phyloP scores from a whole-genome alignment of 495 filamentous ascomycete genomes.

The Penicillium turbatum region DNA sequence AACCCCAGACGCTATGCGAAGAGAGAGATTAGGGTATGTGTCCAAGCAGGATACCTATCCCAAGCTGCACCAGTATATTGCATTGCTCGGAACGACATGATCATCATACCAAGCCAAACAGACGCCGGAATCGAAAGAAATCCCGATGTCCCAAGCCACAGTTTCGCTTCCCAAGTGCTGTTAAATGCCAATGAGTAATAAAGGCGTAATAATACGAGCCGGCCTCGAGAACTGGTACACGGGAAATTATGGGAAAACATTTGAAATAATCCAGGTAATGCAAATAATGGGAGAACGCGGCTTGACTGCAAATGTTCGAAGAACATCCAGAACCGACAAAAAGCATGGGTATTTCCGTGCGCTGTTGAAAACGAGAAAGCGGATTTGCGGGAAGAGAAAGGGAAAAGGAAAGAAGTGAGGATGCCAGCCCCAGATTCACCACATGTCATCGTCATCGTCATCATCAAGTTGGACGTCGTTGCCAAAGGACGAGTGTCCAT shows the following conservation, averaged over 20 bases:
- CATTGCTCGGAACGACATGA: conserved; percentile 11
- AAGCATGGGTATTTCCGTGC: conserved; percentile 36
- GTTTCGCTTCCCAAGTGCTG: background rate
- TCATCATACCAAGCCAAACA: conserved; percentile 1
- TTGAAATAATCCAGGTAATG: conserved; percentile 10
- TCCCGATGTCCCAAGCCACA: background rate
- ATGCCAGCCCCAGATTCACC: conserved; percentile 37
- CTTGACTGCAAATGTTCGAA: conserved; percentile 32
- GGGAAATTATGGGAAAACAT: background rate
- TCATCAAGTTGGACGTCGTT: conserved; percentile 46
- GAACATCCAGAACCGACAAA: conserved; percentile 23
- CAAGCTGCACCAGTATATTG: conserved; percentile 13
- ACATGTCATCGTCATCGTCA: conserved; percentile 55
- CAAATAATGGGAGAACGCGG: conserved; percentile 12
- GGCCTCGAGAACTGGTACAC: background rate
- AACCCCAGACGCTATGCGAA: conserved; percentile 47
- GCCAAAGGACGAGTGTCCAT: conserved; percentile 49
- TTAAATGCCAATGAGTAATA: conserved; percentile 2
- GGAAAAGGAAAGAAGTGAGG: conserved; percentile 15
- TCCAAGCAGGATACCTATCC: conserved; percentile 11
- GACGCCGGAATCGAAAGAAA: background rate
- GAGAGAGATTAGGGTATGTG: conserved; percentile 32
- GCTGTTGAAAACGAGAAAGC: conserved; percentile 29
- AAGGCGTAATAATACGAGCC: conserved; percentile 13
- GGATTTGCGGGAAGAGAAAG: conserved; percentile 18